Evolutionary conservation across 202 grass and related monocot genomes (phyloP).

Genomic region (Setaria italica): DNA sequence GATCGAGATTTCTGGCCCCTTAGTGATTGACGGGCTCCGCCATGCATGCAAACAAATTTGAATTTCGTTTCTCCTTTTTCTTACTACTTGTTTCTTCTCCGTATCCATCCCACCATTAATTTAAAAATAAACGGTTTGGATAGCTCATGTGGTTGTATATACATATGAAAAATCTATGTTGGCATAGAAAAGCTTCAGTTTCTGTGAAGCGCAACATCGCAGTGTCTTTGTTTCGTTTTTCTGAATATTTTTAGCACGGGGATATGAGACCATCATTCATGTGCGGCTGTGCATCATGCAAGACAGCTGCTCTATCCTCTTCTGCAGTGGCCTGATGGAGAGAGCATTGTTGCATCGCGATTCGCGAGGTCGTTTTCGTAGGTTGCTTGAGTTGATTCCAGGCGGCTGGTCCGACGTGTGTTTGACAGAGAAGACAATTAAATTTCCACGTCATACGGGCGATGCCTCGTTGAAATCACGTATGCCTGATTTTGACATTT

Average conservation of each 20-base stretch:
- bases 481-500: conserved; percentile 46
- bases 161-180: too few species aligned
- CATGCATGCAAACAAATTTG: not conserved
- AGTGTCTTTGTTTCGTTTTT: not conserved
- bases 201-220: not conserved
- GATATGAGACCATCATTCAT: not conserved
- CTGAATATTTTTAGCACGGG: not conserved
- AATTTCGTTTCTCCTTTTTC: not conserved
- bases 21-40: not conserved
- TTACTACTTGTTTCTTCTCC: not conserved
- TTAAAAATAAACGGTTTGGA: too few species aligned
- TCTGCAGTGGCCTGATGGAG: not conserved
- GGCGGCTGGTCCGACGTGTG: conserved; percentile 40
- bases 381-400: conserved; percentile 12
- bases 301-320: not conserved
- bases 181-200: not conserved
- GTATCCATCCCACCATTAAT: too few species aligned
- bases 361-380: conserved; percentile 33
- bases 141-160: too few species aligned
- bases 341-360: not conserved
- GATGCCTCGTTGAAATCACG: conserved; percentile 27
- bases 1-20: not conserved
- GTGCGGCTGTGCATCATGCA: not conserved
- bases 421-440: conserved; percentile 31
- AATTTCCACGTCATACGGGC: conserved; percentile 29